Base-by-base conservation (phyloP, 2,329 filamentous ascomycete species). In the Clarireedia monteithiana region DNA sequence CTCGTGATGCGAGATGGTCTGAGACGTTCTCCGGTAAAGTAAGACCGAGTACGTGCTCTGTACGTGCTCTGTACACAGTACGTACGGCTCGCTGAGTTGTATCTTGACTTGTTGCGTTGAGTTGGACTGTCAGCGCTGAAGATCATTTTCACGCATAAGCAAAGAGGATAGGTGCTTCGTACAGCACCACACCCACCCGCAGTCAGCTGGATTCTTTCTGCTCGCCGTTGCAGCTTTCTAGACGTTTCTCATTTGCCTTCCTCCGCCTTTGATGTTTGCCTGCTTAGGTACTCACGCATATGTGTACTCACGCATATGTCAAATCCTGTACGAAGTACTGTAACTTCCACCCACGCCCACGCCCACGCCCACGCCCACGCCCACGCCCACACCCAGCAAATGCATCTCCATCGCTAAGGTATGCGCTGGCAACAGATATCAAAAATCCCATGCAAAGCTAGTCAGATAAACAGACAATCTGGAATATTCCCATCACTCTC, bases 351-450 rank as follows among this genome's bases (percentile, higher is more conserved):
- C 40, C 48, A 50, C 3, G 46, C 45, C 36, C n/a, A 48, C 27
- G 17, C 27, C 42, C 36, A 9, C 30, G 4, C 10, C 30, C 30
- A 34, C 10, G 30, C 30, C 30, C 30, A 34, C 30, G 17, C 27
- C 44, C 36, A 9, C 30, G 10, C 10, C 30, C 30, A 34, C 10
- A 12, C 30, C 30, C 30, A 34, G 10, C 30, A 34, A 34, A 34
- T 34, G 30, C 30, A 34, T 34, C 30, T 34, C 10, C 3, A 4
- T 34, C 30, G 30, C 10, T 34, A 34, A 34, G 30, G 30, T 54
- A 54, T 54, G 51, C 51, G 51, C 45, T 54, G 51, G 51, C 51
- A 54, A 30, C 34, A 12, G 5, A n/a, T 42, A n/a, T 10, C 5
- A 7, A 15, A 20, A 23, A 30, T 14, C 24, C 24, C 23, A 51